Percentiles rank a stretch among this genome's conserved stretches.
These are phyloP conservation scores for Penicillium malachiteum DNA, from an alignment of 495 filamentous ascomycete genomes.

Conservation along the genomic window DNA sequence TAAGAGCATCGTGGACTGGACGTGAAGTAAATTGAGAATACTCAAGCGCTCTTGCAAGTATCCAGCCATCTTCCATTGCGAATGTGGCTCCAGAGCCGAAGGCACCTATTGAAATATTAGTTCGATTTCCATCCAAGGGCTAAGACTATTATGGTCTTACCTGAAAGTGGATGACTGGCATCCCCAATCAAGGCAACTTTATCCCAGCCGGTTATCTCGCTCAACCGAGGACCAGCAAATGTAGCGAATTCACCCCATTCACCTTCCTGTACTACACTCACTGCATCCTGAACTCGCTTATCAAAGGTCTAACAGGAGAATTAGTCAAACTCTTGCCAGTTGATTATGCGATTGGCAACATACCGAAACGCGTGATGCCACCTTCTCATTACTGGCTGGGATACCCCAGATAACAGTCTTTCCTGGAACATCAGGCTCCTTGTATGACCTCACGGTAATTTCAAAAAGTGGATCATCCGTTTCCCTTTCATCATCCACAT, in stretches of 20 bases:
- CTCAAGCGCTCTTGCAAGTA: conserved; percentile 43
- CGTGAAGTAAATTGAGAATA: conserved; percentile 16
- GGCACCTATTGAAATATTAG: conserved; percentile 15
- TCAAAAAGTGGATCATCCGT: conserved; percentile 16
- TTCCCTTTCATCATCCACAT: conserved; percentile 36
- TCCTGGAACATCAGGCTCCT: conserved; percentile 20
- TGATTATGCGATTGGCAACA: background rate
- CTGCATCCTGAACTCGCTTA: conserved; percentile 31
- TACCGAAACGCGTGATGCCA: conserved; percentile 33
- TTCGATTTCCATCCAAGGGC: background rate
- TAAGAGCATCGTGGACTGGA: conserved; percentile 31
- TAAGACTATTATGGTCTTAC: conserved; percentile 5
- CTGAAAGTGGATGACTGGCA: conserved; percentile 48
- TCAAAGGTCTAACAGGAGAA: conserved; percentile 29
- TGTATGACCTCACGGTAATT: conserved; percentile 24
- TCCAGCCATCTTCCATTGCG: conserved; percentile 51
- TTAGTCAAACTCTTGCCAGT: conserved; percentile 1
- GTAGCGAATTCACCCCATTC: conserved; percentile 46
- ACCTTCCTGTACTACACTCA: conserved; percentile 33
- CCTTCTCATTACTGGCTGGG: conserved; percentile 39
- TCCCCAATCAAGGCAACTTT: conserved; percentile 51
- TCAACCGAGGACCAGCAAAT: conserved; percentile 38
- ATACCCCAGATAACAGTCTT: conserved; percentile 48
- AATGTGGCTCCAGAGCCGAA: conserved; percentile 53
- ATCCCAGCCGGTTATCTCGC: conserved; percentile 39